Evolutionary conservation across 305 asterid genomes (phyloP).

Genomic region (Solanum hybrid): DNA sequence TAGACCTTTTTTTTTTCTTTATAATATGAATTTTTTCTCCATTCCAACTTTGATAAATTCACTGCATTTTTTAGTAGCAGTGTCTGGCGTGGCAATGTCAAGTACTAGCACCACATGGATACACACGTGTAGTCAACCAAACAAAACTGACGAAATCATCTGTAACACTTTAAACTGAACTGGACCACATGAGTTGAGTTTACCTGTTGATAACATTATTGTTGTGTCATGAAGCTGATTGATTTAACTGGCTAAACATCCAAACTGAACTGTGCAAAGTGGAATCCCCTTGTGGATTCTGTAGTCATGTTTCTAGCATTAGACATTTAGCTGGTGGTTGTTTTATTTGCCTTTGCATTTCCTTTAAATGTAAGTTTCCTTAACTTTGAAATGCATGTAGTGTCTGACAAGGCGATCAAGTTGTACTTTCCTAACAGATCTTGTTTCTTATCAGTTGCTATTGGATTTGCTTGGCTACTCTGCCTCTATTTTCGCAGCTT

Average conservation of each 20-base stretch:
- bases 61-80: neutral
- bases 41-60: neutral
- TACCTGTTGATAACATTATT: neutral
- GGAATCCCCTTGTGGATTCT: neutral
- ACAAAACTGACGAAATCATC: neutral
- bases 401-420: neutral
- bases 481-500: constrained; percentile 54
- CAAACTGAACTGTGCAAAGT: neutral
- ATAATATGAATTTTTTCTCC: neutral
- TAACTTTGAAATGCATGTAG: neutral
- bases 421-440: constrained; percentile 15
- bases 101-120: neutral
- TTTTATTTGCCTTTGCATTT: neutral
- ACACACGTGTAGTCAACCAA: neutral
- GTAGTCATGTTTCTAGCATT: neutral
- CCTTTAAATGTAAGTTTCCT: neutral
- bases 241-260: neutral
- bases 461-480: constrained; percentile 73
- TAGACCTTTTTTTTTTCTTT: neutral
- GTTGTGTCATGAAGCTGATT: neutral
- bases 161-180: neutral
- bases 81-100: neutral
- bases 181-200: neutral
- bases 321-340: neutral
- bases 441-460: constrained; percentile 53